phyloP scores from a whole-genome alignment of 805 yeast species.

The Komagataella phaffii region DNA sequence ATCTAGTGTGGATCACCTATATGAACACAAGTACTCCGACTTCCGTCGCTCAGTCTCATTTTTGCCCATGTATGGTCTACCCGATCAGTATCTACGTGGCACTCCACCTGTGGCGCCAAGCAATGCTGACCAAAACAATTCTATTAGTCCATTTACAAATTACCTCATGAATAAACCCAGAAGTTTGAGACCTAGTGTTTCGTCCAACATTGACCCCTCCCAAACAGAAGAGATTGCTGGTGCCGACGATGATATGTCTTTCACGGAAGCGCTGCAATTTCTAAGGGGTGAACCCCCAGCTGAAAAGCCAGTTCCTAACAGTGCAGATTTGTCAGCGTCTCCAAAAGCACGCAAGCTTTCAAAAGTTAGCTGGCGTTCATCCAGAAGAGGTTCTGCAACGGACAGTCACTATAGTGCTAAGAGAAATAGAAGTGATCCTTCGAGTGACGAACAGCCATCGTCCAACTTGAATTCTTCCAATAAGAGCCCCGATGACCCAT shows the following conservation, averaged over 20 bases:
- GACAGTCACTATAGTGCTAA: neutral
- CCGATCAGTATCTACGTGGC: conserved; percentile 11
- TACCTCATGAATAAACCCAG: neutral
- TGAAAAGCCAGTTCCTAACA: neutral
- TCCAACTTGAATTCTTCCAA: neutral
- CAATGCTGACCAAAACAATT: neutral
- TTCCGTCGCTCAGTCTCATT: conserved; percentile 27
- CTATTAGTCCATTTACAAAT: neutral
- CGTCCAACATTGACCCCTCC: neutral
- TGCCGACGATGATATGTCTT: neutral
- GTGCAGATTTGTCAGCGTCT: neutral
- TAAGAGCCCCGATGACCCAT: neutral
- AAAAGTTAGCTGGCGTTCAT: neutral
- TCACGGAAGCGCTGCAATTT: neutral
- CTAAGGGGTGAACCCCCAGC: neutral
- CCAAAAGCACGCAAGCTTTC: neutral
- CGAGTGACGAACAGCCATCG: neutral
- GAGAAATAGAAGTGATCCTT: neutral
- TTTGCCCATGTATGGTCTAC: conserved; percentile 33
- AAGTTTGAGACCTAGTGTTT: neutral
- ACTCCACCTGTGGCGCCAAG: neutral
- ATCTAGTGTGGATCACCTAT: conserved; percentile 11
- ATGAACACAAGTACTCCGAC: conserved; percentile 11
- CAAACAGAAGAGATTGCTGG: neutral
- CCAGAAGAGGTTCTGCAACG: neutral